Percentiles rank a stretch among this genome's conserved stretches.
These are phyloP conservation scores for Paraglomus occultum DNA, from an alignment of 192 early-diverging fungal species.

Conservation along the genomic window DNA sequence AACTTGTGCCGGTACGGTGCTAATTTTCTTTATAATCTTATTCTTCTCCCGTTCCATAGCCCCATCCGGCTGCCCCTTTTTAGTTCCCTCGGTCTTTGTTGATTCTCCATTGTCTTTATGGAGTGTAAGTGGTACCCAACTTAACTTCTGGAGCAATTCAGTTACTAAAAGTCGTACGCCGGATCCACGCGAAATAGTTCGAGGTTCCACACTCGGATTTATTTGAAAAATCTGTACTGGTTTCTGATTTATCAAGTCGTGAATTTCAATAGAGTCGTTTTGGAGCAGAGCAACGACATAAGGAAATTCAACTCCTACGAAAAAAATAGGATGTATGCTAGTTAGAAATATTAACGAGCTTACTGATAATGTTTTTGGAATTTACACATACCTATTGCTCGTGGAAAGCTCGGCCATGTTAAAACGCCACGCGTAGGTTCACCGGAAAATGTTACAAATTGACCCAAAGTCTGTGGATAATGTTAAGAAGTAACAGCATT, in stretches of 20 bases:
- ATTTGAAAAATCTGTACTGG: conserved; percentile 54
- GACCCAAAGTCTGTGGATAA: conserved; percentile 56
- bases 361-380: too few relatives aligned
- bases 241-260: conserved; percentile 68
- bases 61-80: not conserved
- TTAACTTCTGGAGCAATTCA: conserved; percentile 36
- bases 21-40: conserved; percentile 17
- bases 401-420: conserved; percentile 51
- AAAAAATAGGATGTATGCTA: not conserved
- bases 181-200: conserved; percentile 52
- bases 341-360: too few relatives aligned
- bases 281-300: conserved; percentile 68
- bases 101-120: not conserved
- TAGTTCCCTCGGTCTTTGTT: not conserved
- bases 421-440: conserved; percentile 71
- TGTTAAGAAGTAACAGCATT: conserved; percentile 23
- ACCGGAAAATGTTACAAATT: conserved; percentile 66
- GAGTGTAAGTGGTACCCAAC: conserved; percentile 9
- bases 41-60: conserved; percentile 13
- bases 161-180: conserved; percentile 51
- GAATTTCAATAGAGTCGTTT: conserved; percentile 70
- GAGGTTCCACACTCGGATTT: conserved; percentile 39
- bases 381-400: conserved; percentile 30
- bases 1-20: conserved; percentile 43
- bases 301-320: conserved; percentile 69